Percentiles rank a stretch among this genome's conserved stretches.
Conservation (phyloP, 495 filamentous ascomycete species). For the Neurospora hispaniola region DNA sequence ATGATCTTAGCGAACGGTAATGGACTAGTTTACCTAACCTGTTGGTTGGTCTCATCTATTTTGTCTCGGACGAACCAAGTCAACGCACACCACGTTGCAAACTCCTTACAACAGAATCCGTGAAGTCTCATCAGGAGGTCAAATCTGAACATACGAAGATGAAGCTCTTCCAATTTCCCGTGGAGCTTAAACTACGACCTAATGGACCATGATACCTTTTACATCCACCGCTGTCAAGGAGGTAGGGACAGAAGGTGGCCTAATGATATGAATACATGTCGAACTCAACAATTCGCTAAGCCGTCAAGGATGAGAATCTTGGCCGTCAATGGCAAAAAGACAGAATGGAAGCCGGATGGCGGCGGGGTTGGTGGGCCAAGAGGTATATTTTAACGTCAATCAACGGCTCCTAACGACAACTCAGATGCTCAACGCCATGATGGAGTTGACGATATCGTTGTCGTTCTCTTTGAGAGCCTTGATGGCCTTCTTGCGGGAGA, state of each 20-base stretch:
- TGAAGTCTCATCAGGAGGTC: not conserved
- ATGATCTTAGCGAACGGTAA: no score
- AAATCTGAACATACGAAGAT: not conserved
- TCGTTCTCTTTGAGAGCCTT: slow-evolving; percentile 98
- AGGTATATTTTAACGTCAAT: not conserved
- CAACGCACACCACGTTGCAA: not conserved
- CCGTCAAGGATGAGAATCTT: not conserved
- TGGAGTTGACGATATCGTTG: slow-evolving; percentile 99
- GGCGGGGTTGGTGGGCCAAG: not conserved
- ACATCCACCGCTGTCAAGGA: not conserved
- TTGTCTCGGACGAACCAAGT: not conserved
- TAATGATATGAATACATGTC: not conserved
- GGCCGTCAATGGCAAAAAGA: not conserved
- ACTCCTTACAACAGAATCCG: not conserved
- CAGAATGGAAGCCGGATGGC: not conserved
- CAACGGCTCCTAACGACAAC: slow-evolving; percentile 1
- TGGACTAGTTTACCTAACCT: no score
- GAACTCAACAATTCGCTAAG: not conserved
- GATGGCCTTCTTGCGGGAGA: slow-evolving; percentile 94
- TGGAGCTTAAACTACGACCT: not conserved
- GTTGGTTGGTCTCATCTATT: no score
- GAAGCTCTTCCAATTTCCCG: not conserved
- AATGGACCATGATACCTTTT: not conserved
- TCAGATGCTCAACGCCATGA: slow-evolving; percentile 98
- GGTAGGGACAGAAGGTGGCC: not conserved